Evolutionary conservation across 768 basidiomycete genomes (phyloP), one percentile per base, ranked within the genome.

Genomic region (Cystobasidium ongulense): DNA sequence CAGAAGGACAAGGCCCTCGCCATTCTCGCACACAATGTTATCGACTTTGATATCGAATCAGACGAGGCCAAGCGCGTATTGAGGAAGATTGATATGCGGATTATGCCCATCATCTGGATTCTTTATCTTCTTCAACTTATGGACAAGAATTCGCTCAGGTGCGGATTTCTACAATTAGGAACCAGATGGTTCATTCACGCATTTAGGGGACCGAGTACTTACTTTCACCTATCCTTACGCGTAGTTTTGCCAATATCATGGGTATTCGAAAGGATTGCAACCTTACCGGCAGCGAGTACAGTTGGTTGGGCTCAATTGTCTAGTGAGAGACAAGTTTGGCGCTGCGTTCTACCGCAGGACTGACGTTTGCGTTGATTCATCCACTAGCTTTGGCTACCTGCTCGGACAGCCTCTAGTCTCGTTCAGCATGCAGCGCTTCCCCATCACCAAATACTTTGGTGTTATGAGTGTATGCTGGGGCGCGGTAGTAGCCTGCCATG

Each of bases 241-340:
- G n/a, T 39, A 1, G 1, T 23, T 31, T 18, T n/a, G 33, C 31
- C 27, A 63, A 74, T 5, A 53, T 43, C 62, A 52, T 53, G 74
- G 50, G 75, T 21, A 46, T 76, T 17, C 57, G 36, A 39, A 53
- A 25, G 1, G 75, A 64, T 13, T 43, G 54, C 23, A 10, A 76
- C 15, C 70, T 76, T 27, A 72, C 76, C 18, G 68, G 43, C 1
- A 4, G 17, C n/a, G 1, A 75, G 25, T 76, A 75, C 39, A 72
- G 66, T 2, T 76, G 76, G 76, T 46, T 76, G 17, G 76, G 76
- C 7, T 76, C 76, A 2, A 17, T 76, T 25, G 75, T 76, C 43
- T 76, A 76, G 41, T 76, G 50, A 38, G 65, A 23, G 11, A 13
- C 7, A 15, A n/a, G n/a, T n/a, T n/a, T n/a, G n/a, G n/a, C n/a